Evolutionary conservation across 1,284 basidiomycete genomes (phyloP), one percentile per base, ranked within the genome.

Genomic region (Cerioporus squamosus): DNA sequence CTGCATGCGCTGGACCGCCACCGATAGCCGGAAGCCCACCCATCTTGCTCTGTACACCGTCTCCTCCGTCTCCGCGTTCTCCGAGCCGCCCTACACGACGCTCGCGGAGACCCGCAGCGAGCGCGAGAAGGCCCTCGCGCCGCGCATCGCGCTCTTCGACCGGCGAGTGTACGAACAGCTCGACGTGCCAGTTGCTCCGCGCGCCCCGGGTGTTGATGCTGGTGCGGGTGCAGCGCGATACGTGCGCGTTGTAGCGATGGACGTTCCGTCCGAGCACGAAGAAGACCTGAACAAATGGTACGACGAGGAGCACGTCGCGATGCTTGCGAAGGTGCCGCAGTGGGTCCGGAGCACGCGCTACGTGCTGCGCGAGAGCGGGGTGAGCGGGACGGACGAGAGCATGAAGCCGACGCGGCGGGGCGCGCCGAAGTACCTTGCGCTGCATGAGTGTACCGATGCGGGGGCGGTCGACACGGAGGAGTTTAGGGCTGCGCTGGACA

Each of bases 31-130:
- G 46, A 74, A 70, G 44, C 80, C 83, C 0, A 68, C 72, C 1
- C 87, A 82, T 80, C 70, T 80, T 0, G 84, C 85, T 2, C 65
- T 82, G 22, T 87, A 87, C 67, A 84, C 86, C 65, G 70, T 87
- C 51, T 76, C 79, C 31, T 75, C 79, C 39, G 75, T 74, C 39
- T 68, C 74, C 24, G 76, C 78, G 4, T 81, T 85, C 59, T 56
- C 68, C 44, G 72, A 80, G 45, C 74, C 79, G 26, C 77, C 74
- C 26, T 87, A 86, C 72, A 81, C 78, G 14, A 71, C 73, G n/a
- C 74, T 88, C 18, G 76, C 81, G n/a, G 72, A 75, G 50, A 81
- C 81, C 48, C 75, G 84, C 36, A 85, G 83, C 63, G 76, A 76
- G 43, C 76, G 83, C 38, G 86, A 88, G 71, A 77, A 73, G 17